A percentile compares a stretch with the other conserved stretches of the same genome.
phyloP scores from a whole-genome alignment of 2,329 filamentous ascomycete species.

The Calonectria pseudoturangicola region DNA sequence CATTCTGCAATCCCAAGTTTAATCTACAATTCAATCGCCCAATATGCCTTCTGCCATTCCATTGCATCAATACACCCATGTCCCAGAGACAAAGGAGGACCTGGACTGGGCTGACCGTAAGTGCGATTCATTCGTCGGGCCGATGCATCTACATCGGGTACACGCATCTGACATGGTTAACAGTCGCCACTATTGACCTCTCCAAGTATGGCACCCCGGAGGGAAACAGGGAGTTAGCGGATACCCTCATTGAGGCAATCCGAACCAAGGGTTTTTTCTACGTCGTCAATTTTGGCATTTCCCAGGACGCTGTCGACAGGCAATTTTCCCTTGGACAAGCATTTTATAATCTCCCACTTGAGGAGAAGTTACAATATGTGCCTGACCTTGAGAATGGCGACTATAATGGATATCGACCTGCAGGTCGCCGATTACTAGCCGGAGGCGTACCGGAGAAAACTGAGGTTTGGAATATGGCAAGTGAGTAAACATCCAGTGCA shows the following conservation, averaged over 20 bases:
- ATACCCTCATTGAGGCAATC: slow-evolving; percentile 58
- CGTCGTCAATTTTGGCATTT: slow-evolving; percentile 76
- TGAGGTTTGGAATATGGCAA: slow-evolving; percentile 63
- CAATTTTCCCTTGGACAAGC: slow-evolving; percentile 76
- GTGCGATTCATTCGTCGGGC: background rate
- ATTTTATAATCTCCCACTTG: slow-evolving; percentile 71
- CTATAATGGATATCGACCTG: slow-evolving; percentile 74
- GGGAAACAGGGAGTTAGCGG: slow-evolving; percentile 56
- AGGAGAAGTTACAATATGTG: slow-evolving; percentile 76
- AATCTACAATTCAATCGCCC: background rate
- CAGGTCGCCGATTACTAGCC: slow-evolving; percentile 60
- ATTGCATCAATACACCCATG: slow-evolving; percentile 59
- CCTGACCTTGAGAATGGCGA: slow-evolving; percentile 69
- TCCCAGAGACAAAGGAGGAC: slow-evolving; percentile 60
- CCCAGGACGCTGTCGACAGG: slow-evolving; percentile 73
- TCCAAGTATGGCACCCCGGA: slow-evolving; percentile 58
- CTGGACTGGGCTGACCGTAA: slow-evolving; percentile 62
- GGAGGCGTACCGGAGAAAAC: slow-evolving; percentile 64
- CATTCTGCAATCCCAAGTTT: background rate
- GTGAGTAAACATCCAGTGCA: slow-evolving; percentile 43
- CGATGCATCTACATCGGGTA: background rate
- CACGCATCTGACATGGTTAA: background rate
- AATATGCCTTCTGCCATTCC: slow-evolving; percentile 59
- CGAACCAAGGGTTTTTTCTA: slow-evolving; percentile 58
- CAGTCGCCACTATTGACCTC: slow-evolving; percentile 60